Base-by-base conservation (phyloP, 164 flowering plant genomes). In the Piper longum region DNA sequence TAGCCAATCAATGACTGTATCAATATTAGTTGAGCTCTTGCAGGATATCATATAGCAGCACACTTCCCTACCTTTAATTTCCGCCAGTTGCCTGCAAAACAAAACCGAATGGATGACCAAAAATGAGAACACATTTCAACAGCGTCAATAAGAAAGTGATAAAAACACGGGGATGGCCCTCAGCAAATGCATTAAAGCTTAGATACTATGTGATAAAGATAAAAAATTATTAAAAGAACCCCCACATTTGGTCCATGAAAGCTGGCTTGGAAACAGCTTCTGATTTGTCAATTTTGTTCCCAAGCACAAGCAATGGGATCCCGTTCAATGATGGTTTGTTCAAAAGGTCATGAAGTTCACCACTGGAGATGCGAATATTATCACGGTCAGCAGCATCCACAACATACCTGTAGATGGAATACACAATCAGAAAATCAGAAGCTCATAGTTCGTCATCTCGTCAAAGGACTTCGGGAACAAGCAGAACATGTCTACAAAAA, bases 311-410 rank as follows among this genome's bases (percentile, higher is more conserved):
- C 78, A 87, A 70, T 41, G 95, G 91, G 57, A 88, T 88, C 4
- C 95, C 91, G 66, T 59, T 74, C 64, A 88, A 74, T 36, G 89
- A 84, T 40, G 88, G 74, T 73, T 86, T 88, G 72, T 81, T 78
- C 79, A 88, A 73, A 68, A 86, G 76, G 75, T 88, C 95, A 71
- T 84, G 89, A 45, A 88, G 91, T 72, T 88, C 91, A 63, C 82
- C 82, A 70, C 58, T 84, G 59, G 91, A 85, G 64, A 80, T 79
- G 60, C 80, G 48, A 64, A 88, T 59, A 70, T 85, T 88, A 45
- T 85, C 95, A 66, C 56, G 77, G 75, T 88, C 95, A 64, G 95
- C 91, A 63, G 89, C 86, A 81, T 88, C 96, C 70, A 86, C 89
- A 62, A 86, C 96, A 66, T 86, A 88, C 41, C 91, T 88, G 82